These are phyloP conservation scores for Rhododendron henanense DNA, from an alignment of 148 eudicot genomes.

Conservation along the genomic window DNA sequence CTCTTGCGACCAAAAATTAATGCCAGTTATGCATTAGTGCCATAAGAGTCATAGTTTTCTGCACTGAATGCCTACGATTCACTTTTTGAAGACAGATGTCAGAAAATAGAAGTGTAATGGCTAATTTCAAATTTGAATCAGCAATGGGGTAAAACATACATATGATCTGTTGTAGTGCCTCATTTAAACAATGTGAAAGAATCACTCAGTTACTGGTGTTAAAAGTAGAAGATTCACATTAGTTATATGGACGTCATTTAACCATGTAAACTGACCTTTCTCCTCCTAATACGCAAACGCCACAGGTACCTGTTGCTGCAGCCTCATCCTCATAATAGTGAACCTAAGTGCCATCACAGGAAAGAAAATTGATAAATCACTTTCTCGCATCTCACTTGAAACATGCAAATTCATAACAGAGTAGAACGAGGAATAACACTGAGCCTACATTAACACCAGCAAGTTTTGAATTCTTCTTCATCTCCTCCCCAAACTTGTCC, in stretches of 20 bases:
- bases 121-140: neutral
- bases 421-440: neutral
- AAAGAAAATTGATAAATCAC: neutral
- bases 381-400: neutral
- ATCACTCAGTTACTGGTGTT: neutral
- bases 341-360: slow-evolving; percentile 39
- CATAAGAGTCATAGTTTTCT: neutral
- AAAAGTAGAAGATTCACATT: neutral
- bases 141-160: neutral
- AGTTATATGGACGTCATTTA: neutral
- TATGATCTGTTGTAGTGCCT: neutral
- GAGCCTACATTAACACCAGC: slow-evolving; percentile 78
- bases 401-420: neutral
- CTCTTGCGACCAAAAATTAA: neutral
- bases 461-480: slow-evolving; percentile 63
- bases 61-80: neutral
- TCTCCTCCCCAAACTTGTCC: slow-evolving; percentile 95
- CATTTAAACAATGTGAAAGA: neutral
- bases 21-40: neutral
- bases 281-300: slow-evolving; percentile 82
- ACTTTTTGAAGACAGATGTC: neutral
- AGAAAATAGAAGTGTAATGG: neutral
- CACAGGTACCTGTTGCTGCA: slow-evolving; percentile 93
- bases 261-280: slow-evolving; percentile 64
- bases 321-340: slow-evolving; percentile 87